Conservation (phyloP, 768 basidiomycete genomes). For the Hericium rajendrae region DNA sequence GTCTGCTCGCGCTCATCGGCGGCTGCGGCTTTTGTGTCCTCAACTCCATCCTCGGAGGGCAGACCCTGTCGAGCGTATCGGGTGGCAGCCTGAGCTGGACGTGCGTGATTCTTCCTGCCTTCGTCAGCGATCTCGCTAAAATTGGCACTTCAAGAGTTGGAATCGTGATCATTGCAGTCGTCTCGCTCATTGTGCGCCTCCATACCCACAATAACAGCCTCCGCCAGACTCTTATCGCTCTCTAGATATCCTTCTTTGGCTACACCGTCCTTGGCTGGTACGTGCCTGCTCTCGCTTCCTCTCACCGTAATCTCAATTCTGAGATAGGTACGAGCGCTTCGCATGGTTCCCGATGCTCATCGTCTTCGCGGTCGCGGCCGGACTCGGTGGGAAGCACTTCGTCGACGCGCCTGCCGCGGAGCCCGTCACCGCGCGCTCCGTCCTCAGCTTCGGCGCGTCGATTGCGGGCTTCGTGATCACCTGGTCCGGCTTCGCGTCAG, state of each 20-base stretch:
- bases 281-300: background rate
- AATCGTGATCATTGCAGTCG: slow-evolving; percentile 65
- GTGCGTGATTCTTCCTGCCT: slow-evolving; percentile 20
- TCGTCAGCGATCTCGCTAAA: background rate
- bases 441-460: slow-evolving; percentile 61
- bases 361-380: slow-evolving; percentile 60
- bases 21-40: slow-evolving; percentile 49
- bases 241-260: slow-evolving; percentile 56
- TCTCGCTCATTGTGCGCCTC: slow-evolving; percentile 43
- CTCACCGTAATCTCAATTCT: background rate
- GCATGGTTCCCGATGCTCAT: slow-evolving; percentile 76
- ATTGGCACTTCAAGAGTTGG: slow-evolving; percentile 35
- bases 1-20: slow-evolving; percentile 38
- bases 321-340: slow-evolving; percentile 57
- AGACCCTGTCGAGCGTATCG: slow-evolving; percentile 43
- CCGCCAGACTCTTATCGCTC: background rate
- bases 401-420: slow-evolving; percentile 33
- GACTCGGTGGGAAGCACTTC: slow-evolving; percentile 66
- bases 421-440: slow-evolving; percentile 42
- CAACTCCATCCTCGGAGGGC: slow-evolving; percentile 54
- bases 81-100: slow-evolving; percentile 40
- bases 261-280: slow-evolving; percentile 53
- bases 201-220: background rate
- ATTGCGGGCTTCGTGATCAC: slow-evolving; percentile 68
- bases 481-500: slow-evolving; percentile 51